Evolutionary conservation across 352 stramenopile species (phyloP).

Genomic region (Phytopythium cucurbitacearum): DNA sequence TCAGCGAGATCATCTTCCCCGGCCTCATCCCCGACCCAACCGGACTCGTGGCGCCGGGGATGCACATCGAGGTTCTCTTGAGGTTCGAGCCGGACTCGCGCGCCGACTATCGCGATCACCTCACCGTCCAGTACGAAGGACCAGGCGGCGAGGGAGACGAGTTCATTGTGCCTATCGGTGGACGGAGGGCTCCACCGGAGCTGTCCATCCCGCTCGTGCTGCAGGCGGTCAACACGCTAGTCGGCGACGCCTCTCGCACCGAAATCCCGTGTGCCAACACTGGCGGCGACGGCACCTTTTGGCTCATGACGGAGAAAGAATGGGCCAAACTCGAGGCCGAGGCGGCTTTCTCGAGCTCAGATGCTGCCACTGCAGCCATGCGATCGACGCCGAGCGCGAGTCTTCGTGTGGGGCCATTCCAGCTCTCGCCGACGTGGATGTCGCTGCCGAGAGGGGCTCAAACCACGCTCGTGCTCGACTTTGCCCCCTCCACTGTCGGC

Average conservation of each 20-base stretch:
- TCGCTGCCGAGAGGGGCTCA: conserved; percentile 39
- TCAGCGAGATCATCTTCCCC: conserved; percentile 49
- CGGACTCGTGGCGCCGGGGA: conserved; percentile 61
- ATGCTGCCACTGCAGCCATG: background rate
- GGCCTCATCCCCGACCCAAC: conserved; percentile 19
- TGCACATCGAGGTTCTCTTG: conserved; percentile 56
- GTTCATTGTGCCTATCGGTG: conserved; percentile 2
- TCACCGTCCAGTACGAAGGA: conserved; percentile 51
- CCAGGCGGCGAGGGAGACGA: conserved; percentile 4
- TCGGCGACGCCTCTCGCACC: conserved; percentile 47
- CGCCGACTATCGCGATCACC: conserved; percentile 64
- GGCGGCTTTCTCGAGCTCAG: background rate
- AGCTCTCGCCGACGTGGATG: conserved; percentile 47
- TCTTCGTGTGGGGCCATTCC: conserved; percentile 39
- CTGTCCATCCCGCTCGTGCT: conserved; percentile 64
- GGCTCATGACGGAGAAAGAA: conserved; percentile 55
- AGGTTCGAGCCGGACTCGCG: conserved; percentile 71
- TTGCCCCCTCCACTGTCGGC: conserved; percentile 47
- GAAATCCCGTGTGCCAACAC: conserved; percentile 50
- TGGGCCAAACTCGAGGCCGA: conserved; percentile 39
- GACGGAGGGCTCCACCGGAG: conserved; percentile 23
- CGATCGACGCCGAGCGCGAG: background rate
- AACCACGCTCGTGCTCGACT: conserved; percentile 45
- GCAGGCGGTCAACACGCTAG: conserved; percentile 50
- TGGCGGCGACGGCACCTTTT: conserved; percentile 61